Base-by-base conservation (phyloP, 1,139 yeast genomes). In the Nakaseomyces kungkrabaensis region DNA sequence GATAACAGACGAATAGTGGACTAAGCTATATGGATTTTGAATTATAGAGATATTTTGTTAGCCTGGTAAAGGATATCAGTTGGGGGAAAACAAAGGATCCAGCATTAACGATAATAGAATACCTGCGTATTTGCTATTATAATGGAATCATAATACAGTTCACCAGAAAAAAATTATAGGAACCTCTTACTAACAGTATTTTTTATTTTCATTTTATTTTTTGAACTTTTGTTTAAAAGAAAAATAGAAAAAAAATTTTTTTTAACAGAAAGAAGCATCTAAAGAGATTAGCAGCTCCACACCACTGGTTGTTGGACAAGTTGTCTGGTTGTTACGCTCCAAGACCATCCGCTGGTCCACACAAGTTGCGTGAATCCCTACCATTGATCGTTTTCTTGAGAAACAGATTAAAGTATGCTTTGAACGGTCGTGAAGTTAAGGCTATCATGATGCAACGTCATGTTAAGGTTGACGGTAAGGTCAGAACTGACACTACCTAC, bases 281-380 rank as follows among this genome's bases (percentile, higher is more conserved):
- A 76, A 88, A 88, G 85, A 86, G 96, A 81, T 82, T 88, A 76
- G 95, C 96, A 74, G 97, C 97, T 74, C 99, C 99, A 81, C 85
- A 90, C 81, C 98, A 94, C 85, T 94, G 98, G 98, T 87, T 94
- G 95, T 86, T 94, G 82, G 98, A 92, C 95, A 94, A 94, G 81
- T 82, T 94, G 80, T 86, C 97, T 75, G 99, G 99, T 73, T 81
- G 89, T 72, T 92, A 92, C 76, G 98, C 98, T 65, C 98, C 98
- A 79, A 90, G 97, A 82, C 96, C 97, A 72, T 88, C 97, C 60
- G 85, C 96, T 66, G 98, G 98, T 81, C 98, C 98, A 73, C 98
- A 92, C 85, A 92, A 92, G 80, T 84, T 90, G 76, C 85, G 98
- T 78, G 98, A 92, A 80, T 92, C 97, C 56, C 85, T 92, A 72